Percentiles rank a stretch among this genome's conserved stretches.
phyloP scores from a whole-genome alignment of 2,329 filamentous ascomycete genomes.

The Sclerotinia sclerotiorum region DNA sequence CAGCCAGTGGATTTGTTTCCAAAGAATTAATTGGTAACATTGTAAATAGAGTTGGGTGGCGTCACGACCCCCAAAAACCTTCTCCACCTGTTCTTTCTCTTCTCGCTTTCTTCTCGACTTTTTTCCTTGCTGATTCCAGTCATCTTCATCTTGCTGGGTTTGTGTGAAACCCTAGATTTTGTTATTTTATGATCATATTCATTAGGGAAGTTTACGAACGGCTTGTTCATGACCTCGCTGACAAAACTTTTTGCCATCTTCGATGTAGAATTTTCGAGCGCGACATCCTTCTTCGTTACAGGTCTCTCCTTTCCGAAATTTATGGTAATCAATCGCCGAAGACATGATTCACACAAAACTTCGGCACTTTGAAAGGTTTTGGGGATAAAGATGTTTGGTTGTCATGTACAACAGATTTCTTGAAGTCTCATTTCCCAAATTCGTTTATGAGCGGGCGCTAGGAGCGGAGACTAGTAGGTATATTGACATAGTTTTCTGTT shows the following conservation, averaged over 20 bases:
- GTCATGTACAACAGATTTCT: not conserved
- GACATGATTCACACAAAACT: slow-evolving; percentile 32
- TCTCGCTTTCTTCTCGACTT: slow-evolving; percentile 58
- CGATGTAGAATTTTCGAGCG: slow-evolving; percentile 57
- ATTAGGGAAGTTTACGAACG: slow-evolving; percentile 41
- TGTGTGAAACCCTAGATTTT: slow-evolving; percentile 41
- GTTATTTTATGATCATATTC: slow-evolving; percentile 28
- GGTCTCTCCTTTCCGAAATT: slow-evolving; percentile 46
- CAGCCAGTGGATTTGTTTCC: slow-evolving; percentile 77
- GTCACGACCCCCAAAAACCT: slow-evolving; percentile 62
- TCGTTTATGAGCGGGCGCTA: slow-evolving; percentile 10
- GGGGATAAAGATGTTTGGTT: not conserved
- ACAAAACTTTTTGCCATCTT: slow-evolving; percentile 65
- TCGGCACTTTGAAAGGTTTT: not conserved
- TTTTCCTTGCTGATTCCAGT: slow-evolving; percentile 61
- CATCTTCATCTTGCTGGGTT: slow-evolving; percentile 63
- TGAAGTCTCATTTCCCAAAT: not conserved
- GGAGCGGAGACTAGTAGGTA: not conserved
- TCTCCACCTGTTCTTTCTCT: slow-evolving; percentile 56
- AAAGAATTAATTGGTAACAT: slow-evolving; percentile 78
- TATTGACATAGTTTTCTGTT: too few relatives aligned
- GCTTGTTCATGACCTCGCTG: slow-evolving; percentile 64
- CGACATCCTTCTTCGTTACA: slow-evolving; percentile 62
- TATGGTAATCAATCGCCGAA: slow-evolving; percentile 38
- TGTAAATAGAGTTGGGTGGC: slow-evolving; percentile 80